Percentiles rank a stretch among this genome's conserved stretches.
phyloP scores from a whole-genome alignment of 306 rosid species.

The Cicer judaicum region DNA sequence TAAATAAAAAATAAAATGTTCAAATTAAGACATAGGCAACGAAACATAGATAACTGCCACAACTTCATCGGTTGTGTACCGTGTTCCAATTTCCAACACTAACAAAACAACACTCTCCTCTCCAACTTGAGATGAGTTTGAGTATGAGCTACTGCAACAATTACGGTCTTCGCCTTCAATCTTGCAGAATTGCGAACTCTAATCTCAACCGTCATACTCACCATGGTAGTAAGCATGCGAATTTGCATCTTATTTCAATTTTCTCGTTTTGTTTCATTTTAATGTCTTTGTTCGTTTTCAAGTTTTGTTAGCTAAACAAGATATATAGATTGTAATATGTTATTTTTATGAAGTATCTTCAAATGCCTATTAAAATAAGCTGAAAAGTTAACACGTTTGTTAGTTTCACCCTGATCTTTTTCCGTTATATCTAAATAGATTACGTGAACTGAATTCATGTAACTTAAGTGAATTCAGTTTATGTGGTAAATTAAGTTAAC shows the following conservation, averaged over 20 bases:
- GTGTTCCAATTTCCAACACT: not conserved
- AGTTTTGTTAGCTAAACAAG: not conserved
- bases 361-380: too few relatives aligned
- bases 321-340: too few relatives aligned
- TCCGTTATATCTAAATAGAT: too few relatives aligned
- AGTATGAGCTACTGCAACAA: slow-evolving; percentile 42
- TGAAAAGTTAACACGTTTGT: too few relatives aligned
- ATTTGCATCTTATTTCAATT: not conserved
- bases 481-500: too few relatives aligned
- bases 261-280: slow-evolving; percentile 18
- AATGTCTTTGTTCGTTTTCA: not conserved
- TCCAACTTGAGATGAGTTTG: slow-evolving; percentile 47
- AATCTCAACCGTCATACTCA: not conserved
- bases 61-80: slow-evolving; percentile 1
- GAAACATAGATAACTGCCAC: slow-evolving; percentile 15
- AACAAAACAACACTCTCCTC: not conserved
- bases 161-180: slow-evolving; percentile 34
- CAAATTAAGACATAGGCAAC: not conserved
- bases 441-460: too few relatives aligned
- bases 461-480: too few relatives aligned
- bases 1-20: too few relatives aligned
- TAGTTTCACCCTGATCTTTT: too few relatives aligned
- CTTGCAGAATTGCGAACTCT: slow-evolving; percentile 42
- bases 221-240: slow-evolving; percentile 31
- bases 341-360: too few relatives aligned